Evolutionary conservation across 805 yeast genomes (phyloP).

Genomic region (Candida anglica): DNA sequence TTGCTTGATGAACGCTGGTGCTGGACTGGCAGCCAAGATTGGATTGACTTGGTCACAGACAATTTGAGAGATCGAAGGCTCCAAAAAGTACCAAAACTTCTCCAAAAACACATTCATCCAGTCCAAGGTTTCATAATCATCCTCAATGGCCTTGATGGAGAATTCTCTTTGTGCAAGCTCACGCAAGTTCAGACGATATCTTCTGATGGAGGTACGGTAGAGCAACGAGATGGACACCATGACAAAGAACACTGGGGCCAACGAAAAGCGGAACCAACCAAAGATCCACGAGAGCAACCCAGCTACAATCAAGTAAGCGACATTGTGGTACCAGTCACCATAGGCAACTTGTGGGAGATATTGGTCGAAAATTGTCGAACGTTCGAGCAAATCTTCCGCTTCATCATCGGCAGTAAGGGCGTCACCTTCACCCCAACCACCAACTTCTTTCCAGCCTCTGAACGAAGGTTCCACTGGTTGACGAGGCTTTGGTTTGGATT

Average conservation of each 20-base stretch:
- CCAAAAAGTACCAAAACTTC: constrained; percentile 88
- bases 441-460: constrained; percentile 93
- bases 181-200: constrained; percentile 69
- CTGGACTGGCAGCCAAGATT: constrained; percentile 68
- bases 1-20: constrained; percentile 79
- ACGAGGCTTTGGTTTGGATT: constrained; percentile 41
- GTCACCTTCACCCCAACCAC: constrained; percentile 77
- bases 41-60: constrained; percentile 85
- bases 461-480: constrained; percentile 60
- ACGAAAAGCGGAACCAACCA: constrained; percentile 72
- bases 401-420: constrained; percentile 65
- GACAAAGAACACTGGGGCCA: constrained; percentile 79
- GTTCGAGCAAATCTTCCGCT: constrained; percentile 61
- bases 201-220: constrained; percentile 80
- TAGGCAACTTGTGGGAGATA: constrained; percentile 70
- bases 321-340: constrained; percentile 96
- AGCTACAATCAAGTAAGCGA: constrained; percentile 64
- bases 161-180: constrained; percentile 84
- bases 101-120: constrained; percentile 90
- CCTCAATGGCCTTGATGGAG: constrained; percentile 74
- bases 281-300: constrained; percentile 72
- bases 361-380: constrained; percentile 71
- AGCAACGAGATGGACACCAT: constrained; percentile 58
- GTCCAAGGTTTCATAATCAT: constrained; percentile 90
- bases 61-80: constrained; percentile 83